Conservation (phyloP, 73 alveolate species). For the Tetrahymena elliotti region DNA sequence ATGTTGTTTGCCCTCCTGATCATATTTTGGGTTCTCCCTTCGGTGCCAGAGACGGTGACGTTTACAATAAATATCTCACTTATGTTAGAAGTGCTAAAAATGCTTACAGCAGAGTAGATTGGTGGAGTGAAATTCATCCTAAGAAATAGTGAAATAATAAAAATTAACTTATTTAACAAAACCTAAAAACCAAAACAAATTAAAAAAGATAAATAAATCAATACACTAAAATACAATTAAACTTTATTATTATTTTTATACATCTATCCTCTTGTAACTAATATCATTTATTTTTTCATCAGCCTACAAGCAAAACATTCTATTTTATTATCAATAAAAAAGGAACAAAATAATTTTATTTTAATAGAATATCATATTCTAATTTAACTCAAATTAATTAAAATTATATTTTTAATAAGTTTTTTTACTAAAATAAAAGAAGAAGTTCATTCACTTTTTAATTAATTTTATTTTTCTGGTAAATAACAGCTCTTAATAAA, state of each 20-base stretch:
- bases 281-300: not conserved
- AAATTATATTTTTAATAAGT: too few species aligned
- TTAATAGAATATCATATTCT: too few species aligned
- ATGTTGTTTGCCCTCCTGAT: slow-evolving; percentile 50
- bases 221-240: not conserved
- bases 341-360: too few species aligned
- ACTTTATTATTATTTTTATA: not conserved
- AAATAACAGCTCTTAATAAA: not conserved
- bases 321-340: too few species aligned
- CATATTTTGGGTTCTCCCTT: slow-evolving; percentile 38
- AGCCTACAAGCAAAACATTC: not conserved
- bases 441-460: too few species aligned
- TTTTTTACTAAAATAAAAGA: too few species aligned
- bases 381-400: too few species aligned
- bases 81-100: slow-evolving; percentile 7
- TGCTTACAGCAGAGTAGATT: slow-evolving; percentile 17
- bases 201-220: not conserved
- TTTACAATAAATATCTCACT: slow-evolving; percentile 25
- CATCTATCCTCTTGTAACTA: not conserved
- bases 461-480: not conserved
- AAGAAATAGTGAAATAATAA: not conserved
- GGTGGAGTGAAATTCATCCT: slow-evolving; percentile 35
- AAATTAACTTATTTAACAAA: not conserved
- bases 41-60: slow-evolving; percentile 48
- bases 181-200: not conserved